Evolutionary conservation across 2,329 filamentous ascomycete genomes (phyloP).

Genomic region (Alternaria hordeiaustralica): DNA sequence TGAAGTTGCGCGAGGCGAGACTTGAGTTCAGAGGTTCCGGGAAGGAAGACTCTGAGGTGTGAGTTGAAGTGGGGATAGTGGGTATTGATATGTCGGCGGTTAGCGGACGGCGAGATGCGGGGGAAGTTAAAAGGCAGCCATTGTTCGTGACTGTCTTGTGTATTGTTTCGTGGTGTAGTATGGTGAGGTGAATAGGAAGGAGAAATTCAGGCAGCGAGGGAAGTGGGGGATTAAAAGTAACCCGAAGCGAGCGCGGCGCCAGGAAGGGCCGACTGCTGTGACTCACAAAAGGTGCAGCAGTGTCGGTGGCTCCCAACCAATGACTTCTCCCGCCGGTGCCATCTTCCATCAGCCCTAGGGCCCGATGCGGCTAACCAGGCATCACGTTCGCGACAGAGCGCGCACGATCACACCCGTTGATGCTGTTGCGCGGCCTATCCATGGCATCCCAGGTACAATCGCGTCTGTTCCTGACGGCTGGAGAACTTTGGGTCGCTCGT

Average conservation of each 20-base stretch:
- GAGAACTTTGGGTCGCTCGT: background rate
- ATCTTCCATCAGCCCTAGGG: conserved; percentile 23
- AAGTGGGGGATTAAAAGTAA: conserved; percentile 32
- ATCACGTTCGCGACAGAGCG: conserved; percentile 5
- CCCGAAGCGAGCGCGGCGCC: conserved; percentile 26
- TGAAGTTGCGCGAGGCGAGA: conserved; percentile 67
- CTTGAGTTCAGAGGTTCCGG: conserved; percentile 68
- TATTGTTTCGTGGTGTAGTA: conserved; percentile 26
- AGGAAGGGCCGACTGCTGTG: conserved; percentile 20
- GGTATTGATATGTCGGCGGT: conserved; percentile 34
- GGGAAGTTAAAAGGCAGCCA: conserved; percentile 49
- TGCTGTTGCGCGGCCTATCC: background rate
- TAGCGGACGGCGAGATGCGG: conserved; percentile 33
- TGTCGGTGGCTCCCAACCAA: conserved; percentile 16
- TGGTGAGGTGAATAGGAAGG: conserved; percentile 29
- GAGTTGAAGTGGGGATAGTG: conserved; percentile 35
- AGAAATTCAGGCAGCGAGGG: conserved; percentile 42
- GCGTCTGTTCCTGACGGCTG: background rate
- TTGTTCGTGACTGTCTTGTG: conserved; percentile 44
- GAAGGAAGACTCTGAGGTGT: conserved; percentile 50
- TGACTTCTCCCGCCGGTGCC: conserved; percentile 1
- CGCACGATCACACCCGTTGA: background rate
- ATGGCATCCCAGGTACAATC: background rate
- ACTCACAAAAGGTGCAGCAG: conserved; percentile 28
- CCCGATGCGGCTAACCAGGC: background rate